phyloP scores from a whole-genome alignment of 768 basidiomycete species.

The Panaeolus papilionaceus region DNA sequence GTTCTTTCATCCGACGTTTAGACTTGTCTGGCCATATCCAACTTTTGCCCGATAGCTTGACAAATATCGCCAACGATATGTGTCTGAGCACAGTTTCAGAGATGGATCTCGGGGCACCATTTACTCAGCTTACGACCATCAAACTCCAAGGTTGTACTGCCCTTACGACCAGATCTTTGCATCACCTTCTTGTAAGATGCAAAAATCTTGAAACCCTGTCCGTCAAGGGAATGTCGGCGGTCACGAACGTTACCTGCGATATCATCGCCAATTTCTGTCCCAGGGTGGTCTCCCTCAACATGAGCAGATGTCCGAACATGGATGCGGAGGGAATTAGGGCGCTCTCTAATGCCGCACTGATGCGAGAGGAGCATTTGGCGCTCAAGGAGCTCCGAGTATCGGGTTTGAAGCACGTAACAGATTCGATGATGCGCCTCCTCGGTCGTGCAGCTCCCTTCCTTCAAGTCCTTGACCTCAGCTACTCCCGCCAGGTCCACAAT shows the following conservation, averaged over 20 bases:
- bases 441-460: constrained; percentile 74
- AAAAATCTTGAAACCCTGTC: constrained; percentile 62
- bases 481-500: constrained; percentile 73
- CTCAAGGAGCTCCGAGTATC: constrained; percentile 72
- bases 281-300: constrained; percentile 63
- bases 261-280: constrained; percentile 66
- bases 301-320: constrained; percentile 75
- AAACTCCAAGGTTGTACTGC: constrained; percentile 76
- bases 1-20: constrained; percentile 67
- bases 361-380: constrained; percentile 52
- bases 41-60: constrained; percentile 54
- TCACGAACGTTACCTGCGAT: constrained; percentile 78
- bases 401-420: constrained; percentile 66
- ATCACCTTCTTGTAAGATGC: constrained; percentile 71
- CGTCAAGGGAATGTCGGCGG: constrained; percentile 71
- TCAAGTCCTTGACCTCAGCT: constrained; percentile 83
- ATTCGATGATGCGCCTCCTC: constrained; percentile 66
- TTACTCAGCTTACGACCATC: constrained; percentile 73
- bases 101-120: constrained; percentile 39
- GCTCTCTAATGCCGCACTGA: constrained; percentile 49
- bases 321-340: constrained; percentile 65
- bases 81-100: constrained; percentile 41
- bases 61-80: constrained; percentile 59
- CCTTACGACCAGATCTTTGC: constrained; percentile 70
- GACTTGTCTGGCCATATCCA: constrained; percentile 68